Evolutionary conservation across 192 early-diverging fungal genomes (phyloP).

Genomic region (Mortierella alpina): DNA sequence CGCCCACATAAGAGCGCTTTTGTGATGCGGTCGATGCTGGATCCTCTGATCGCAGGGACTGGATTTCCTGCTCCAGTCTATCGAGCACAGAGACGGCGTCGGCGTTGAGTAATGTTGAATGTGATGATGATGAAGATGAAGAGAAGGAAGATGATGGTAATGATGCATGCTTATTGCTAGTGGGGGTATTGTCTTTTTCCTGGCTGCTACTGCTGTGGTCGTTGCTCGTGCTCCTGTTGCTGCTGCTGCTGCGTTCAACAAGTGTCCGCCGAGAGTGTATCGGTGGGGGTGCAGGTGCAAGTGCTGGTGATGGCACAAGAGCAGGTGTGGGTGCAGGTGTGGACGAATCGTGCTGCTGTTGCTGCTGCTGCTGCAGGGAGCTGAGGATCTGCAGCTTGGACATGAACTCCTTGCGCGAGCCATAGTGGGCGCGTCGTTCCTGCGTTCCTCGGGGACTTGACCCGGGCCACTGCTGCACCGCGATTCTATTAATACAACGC

Average conservation of each 20-base stretch:
- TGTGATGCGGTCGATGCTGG: neutral
- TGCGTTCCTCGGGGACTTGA: conserved; percentile 13
- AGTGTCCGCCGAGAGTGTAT: neutral
- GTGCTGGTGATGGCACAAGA: neutral
- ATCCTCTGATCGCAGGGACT: conserved; percentile 1
- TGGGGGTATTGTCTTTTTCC: neutral
- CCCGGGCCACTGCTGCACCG: conserved; percentile 37
- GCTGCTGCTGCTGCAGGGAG: neutral
- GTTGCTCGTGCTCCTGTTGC: neutral
- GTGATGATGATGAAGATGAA: neutral
- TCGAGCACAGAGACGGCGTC: conserved; percentile 7
- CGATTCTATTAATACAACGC: conserved; percentile 41
- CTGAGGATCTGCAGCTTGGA: conserved; percentile 24
- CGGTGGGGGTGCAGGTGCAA: neutral
- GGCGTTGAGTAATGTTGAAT: neutral
- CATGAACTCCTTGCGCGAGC: conserved; percentile 29
- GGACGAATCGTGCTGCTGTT: neutral
- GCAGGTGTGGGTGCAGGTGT: neutral
- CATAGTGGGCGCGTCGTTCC: conserved; percentile 39
- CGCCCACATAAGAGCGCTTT: conserved; percentile 42
- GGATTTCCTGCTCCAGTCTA: conserved; percentile 30
- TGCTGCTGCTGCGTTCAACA: neutral
- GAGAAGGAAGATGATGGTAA: conserved; percentile 2
- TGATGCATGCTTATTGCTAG: neutral
- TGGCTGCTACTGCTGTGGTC: neutral